A percentile compares a stretch with the other conserved stretches of the same genome.
Conservation (phyloP, 164 flowering plant species). For the Tetrastigma voinierianum region DNA sequence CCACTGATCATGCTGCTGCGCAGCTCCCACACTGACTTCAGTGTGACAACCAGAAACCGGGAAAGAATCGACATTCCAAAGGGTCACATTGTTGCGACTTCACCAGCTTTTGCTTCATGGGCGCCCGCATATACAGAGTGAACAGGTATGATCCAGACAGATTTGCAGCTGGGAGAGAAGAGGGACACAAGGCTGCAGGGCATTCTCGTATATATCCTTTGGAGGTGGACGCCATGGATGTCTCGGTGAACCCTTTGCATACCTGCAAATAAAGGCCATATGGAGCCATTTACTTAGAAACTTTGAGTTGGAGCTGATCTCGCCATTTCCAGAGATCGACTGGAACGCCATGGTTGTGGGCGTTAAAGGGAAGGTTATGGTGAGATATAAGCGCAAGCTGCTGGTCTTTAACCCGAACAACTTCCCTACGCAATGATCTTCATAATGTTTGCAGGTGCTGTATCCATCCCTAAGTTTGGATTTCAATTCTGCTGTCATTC, state of each 20-base stretch:
- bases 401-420: constrained; percentile 28
- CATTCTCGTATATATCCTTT: constrained; percentile 88
- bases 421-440: too few relatives aligned
- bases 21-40: constrained; percentile 79
- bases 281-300: constrained; percentile 92
- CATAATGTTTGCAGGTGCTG: too few relatives aligned
- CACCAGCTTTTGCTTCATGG: constrained; percentile 96
- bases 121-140: constrained; percentile 66
- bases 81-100: constrained; percentile 94
- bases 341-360: constrained; percentile 99
- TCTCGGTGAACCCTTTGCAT: constrained; percentile 92
- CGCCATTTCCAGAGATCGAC: constrained; percentile 90
- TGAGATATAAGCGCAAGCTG: constrained; percentile 75
- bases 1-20: constrained; percentile 87
- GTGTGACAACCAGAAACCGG: constrained; percentile 76
- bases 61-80: constrained; percentile 86
- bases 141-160: constrained; percentile 86
- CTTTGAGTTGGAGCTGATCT: constrained; percentile 74
- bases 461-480: too few relatives aligned
- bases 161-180: constrained; percentile 83
- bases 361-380: constrained; percentile 96
- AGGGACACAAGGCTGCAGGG: constrained; percentile 90
- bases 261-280: constrained; percentile 89
- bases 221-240: constrained; percentile 98
- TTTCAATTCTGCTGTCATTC: too few relatives aligned